These are phyloP conservation scores for Talaromyces sp. DNA, from an alignment of 2,329 filamentous ascomycete genomes.

Conservation along the genomic window DNA sequence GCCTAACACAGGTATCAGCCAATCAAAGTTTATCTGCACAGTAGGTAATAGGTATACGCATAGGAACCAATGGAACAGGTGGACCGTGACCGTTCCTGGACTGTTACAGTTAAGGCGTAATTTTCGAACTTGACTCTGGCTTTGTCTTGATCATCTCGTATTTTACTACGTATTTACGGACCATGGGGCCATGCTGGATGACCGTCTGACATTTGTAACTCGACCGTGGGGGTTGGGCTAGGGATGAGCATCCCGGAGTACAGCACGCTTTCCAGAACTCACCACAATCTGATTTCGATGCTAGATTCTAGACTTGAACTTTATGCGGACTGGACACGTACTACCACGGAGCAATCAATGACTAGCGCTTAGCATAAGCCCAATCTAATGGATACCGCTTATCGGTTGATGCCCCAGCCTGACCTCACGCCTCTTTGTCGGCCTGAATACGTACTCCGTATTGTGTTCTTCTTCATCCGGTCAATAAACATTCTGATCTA, in stretches of 20 bases:
- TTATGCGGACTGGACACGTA: not conserved
- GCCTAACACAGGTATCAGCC: not conserved
- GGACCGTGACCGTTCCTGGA: not conserved
- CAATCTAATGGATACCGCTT: not conserved
- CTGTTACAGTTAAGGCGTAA: not conserved
- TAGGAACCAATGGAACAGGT: slow-evolving; percentile 5
- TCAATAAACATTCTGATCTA: not conserved
- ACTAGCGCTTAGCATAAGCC: not conserved
- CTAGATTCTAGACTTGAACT: not conserved
- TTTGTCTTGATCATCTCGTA: not conserved
- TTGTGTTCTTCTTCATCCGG: not conserved
- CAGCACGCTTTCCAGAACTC: not conserved
- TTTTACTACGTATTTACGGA: too few relatives aligned
- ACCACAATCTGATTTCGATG: not conserved
- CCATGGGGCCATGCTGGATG: not conserved
- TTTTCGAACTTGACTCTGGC: not conserved
- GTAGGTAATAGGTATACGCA: not conserved
- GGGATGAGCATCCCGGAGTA: not conserved
- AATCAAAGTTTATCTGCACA: not conserved
- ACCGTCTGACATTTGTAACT: not conserved
- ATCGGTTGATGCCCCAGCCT: not conserved
- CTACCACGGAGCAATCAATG: not conserved
- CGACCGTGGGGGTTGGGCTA: not conserved
- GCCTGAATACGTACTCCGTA: too few relatives aligned
- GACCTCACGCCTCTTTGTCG: not conserved